Evolutionary conservation across 805 yeast genomes (phyloP), one percentile per base, ranked within the genome.

Genomic region (Teunomyces barrocoloradensis): DNA sequence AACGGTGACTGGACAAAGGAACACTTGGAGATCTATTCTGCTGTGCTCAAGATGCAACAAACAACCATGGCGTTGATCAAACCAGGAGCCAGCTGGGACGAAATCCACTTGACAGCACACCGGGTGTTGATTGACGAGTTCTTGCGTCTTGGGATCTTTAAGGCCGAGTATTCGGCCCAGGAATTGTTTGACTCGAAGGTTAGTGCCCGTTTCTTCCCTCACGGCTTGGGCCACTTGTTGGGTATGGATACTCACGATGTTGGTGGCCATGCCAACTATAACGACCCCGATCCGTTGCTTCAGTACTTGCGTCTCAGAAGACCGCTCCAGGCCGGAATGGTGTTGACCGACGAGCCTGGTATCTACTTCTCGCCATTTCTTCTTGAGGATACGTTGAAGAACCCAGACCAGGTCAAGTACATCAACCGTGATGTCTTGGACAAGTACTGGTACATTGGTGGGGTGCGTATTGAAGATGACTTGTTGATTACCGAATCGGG

Each of bases 181-280:
- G 94, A 89, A 53, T 81, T 92, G 29, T 82, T 80, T 50, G 77
- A 80, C 1, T 79, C 95, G 43, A 78, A 83, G 48, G 81, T 85
- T 4, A 81, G 95, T 3, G 85, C 84, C 4, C 80, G 86, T 18
- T 92, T 92, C 68, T 89, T 84, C 66, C 99, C 99, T 2, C 99
- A 94, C 61, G 99, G 99, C 0, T 72, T 94, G 48, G 99, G 99
- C 11, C 99, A 92, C 62, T 73, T 89, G 60, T 69, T 92, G 35
- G 99, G 99, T 20, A 77, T 92, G 85, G 97, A 92, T 62, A 90
- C 96, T 3, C 99, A 94, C 65, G 99, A 92, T 67, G 95, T 89
- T 41, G 98, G 89, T 36, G 98, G 99, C 1, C 61, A 76, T 52
- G 82, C 98, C 12, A 83, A 92, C 65, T 91, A 91, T 63, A 80